Base-by-base conservation (phyloP, 768 basidiomycete species). In the Cystofilobasidium macerans region DNA sequence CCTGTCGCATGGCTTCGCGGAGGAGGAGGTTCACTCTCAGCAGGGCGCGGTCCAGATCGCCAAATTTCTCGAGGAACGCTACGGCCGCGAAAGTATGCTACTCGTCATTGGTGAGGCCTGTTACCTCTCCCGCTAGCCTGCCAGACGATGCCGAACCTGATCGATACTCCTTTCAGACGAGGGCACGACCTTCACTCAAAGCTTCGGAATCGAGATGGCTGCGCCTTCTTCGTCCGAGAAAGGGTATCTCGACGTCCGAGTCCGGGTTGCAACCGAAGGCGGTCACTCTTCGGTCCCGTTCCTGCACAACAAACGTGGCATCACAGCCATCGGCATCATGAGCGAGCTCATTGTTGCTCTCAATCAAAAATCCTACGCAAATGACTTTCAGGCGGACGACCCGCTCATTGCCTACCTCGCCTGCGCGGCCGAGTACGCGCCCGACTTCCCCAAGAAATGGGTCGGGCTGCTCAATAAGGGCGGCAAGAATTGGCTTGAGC, bases 221-320 rank as follows among this genome's bases (percentile, higher is more conserved):
- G 59, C 71, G 0, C 72, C 73, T 20, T 71, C 64, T 13, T 70
- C 71, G 63, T 69, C 70, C 24, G 75, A 75, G 71, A 75, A 75
- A 59, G 74, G 75, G 18, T 75, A 74, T 58, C 58, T 74, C 61
- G 74, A 75, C 61, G 70, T 75, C 42, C 43, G 70, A 69, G 71
- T 75, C 53, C 69, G 73, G 20, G 71, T 75, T 32, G 72, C 71
- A 9, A 75, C 75, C 32, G 65, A 70, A 40, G 75, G 75, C 20
- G 75, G 75, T 67, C 75, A 75, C 69, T 73, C 73, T 9, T 73
- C 72, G 14, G 72, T 73, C 9, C 75, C 75, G 16, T 47, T 47
- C 75, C 72, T 28, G 51, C 62, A 20, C 65, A 57, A 47, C 45
- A 47, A 24, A n/a, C 2, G 24, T 2, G n/a, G 45, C 73, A 74